These are phyloP conservation scores for Vitis hybrid DNA, from an alignment of 177 flowering plant species.

Conservation along the genomic window DNA sequence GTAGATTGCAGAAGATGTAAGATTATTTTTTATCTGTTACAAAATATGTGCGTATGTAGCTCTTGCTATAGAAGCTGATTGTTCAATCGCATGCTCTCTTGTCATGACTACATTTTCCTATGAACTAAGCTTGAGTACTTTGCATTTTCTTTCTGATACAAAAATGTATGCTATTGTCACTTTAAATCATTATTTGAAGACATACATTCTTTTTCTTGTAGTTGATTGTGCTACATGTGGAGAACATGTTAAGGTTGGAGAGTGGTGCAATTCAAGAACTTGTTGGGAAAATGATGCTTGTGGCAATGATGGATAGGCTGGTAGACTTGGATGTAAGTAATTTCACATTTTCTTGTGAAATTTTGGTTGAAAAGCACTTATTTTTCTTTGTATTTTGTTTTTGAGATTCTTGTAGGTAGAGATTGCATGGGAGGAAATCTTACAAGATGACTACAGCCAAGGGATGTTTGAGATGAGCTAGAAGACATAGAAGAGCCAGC, in stretches of 20 bases:
- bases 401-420: constrained; percentile 48
- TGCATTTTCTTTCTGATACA: too few species aligned
- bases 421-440: constrained; percentile 73
- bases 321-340: constrained; percentile 85
- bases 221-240: constrained; percentile 58
- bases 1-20: too few species aligned
- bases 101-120: too few species aligned
- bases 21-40: too few species aligned
- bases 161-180: too few species aligned
- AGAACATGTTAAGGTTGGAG: constrained; percentile 85
- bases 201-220: constrained; percentile 4
- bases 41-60: too few species aligned
- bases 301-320: constrained; percentile 63
- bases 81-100: too few species aligned
- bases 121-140: too few species aligned
- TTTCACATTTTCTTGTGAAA: not conserved
- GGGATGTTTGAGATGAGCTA: constrained; percentile 81
- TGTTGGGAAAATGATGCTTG: constrained; percentile 55
- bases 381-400: not conserved
- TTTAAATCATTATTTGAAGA: too few species aligned
- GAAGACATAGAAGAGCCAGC: constrained; percentile 55
- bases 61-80: too few species aligned
- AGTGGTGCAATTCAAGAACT: constrained; percentile 59
- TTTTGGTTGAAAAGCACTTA: not conserved
- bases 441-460: constrained; percentile 61